Conservation (phyloP, 257 asterid genomes). For the Knoxia roxburghii region DNA sequence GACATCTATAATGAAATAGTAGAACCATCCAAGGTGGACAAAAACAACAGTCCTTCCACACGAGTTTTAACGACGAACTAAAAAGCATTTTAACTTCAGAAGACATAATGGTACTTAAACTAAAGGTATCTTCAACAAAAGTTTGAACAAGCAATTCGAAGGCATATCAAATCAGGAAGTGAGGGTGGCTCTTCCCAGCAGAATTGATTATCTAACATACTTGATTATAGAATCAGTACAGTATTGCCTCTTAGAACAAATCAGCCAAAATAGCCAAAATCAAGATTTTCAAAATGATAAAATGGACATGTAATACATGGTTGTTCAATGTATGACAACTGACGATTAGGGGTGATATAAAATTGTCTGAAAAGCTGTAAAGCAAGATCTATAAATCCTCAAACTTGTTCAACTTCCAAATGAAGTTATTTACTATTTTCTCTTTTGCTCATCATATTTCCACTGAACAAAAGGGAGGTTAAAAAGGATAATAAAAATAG, state of each 20-base stretch:
- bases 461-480: neutral
- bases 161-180: neutral
- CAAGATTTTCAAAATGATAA: neutral
- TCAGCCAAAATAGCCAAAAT: neutral
- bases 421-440: neutral
- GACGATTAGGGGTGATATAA: neutral
- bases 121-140: no score
- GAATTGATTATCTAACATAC: no score
- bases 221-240: neutral
- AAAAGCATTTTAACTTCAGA: no score
- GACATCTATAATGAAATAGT: no score
- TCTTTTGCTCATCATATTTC: neutral
- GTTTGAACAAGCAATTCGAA: neutral
- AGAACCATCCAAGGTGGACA: no score
- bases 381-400: neutral
- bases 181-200: no score
- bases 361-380: no score
- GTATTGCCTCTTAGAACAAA: neutral
- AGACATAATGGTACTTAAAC: no score
- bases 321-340: neutral
- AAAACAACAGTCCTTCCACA: no score
- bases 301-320: neutral
- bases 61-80: no score
- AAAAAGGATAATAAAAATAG: neutral
- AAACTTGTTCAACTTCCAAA: neutral